phyloP scores from a whole-genome alignment of 805 yeast genomes.

The Lachancea nothofagi region DNA sequence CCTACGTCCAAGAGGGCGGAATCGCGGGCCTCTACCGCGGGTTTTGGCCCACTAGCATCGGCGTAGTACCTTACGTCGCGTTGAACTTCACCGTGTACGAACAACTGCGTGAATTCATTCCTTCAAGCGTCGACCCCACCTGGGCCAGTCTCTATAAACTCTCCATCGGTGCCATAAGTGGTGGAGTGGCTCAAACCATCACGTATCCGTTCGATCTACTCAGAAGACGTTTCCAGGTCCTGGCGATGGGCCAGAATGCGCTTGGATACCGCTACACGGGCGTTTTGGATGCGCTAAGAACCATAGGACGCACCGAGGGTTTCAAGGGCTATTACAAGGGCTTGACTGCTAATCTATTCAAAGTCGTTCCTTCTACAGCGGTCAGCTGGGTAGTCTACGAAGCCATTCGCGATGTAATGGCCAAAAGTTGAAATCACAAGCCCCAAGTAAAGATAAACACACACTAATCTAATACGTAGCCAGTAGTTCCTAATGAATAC shows the following conservation, averaged over 20 bases:
- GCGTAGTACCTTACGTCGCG: conserved; percentile 96
- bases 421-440: neutral
- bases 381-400: conserved; percentile 90
- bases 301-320: conserved; percentile 73
- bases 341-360: conserved; percentile 72
- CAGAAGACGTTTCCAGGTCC: conserved; percentile 86
- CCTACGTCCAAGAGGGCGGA: conserved; percentile 79
- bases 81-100: conserved; percentile 89
- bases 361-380: conserved; percentile 94
- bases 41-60: conserved; percentile 80
- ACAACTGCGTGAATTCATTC: conserved; percentile 56
- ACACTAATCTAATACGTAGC: neutral
- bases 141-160: conserved; percentile 47
- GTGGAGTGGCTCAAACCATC: conserved; percentile 83
- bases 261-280: conserved; percentile 80
- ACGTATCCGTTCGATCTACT: conserved; percentile 90
- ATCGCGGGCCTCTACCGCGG: conserved; percentile 75
- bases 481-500: too few relatives aligned
- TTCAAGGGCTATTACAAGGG: conserved; percentile 66
- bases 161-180: conserved; percentile 76
- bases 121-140: conserved; percentile 30
- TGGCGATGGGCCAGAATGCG: conserved; percentile 64
- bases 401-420: conserved; percentile 46
- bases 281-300: conserved; percentile 63
- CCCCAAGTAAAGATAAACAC: conserved; percentile 3